A percentile compares a stretch with the other conserved stretches of the same genome.
Conservation (phyloP, 305 asterid species). For the Vinca major region DNA sequence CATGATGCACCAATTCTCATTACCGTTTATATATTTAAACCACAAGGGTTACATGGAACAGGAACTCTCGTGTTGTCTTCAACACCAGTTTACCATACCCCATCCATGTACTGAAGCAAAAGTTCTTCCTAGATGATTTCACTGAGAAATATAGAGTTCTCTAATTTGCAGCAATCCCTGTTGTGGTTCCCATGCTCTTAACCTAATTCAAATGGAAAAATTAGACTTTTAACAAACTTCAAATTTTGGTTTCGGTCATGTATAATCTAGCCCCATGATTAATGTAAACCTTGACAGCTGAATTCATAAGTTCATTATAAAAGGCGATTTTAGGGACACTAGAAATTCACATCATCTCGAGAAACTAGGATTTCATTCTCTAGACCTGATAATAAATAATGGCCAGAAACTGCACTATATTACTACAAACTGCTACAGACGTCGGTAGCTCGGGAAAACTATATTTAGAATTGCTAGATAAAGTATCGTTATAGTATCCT, state of each 20-base stretch:
- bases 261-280: background rate
- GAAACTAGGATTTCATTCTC: background rate
- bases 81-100: background rate
- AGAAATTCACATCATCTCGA: background rate
- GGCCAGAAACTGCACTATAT: background rate
- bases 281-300: background rate
- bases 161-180: constrained; percentile 7
- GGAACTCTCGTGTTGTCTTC: constrained; percentile 7
- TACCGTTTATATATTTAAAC: constrained; percentile 7
- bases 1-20: constrained; percentile 5
- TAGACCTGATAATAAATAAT: background rate
- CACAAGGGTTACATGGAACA: constrained; percentile 2
- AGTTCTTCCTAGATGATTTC: constrained; percentile 7
- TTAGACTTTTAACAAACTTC: constrained; percentile 10
- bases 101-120: constrained; percentile 7
- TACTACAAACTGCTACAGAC: background rate
- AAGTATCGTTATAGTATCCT: too few species aligned
- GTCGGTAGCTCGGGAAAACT: background rate
- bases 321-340: background rate
- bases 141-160: constrained; percentile 8
- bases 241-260: background rate
- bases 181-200: constrained; percentile 3
- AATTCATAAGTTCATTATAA: background rate
- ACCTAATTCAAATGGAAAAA: constrained; percentile 5
- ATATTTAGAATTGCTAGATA: background rate